Conservation (phyloP, 495 filamentous ascomycete species). For the Neurospora sp. region DNA sequence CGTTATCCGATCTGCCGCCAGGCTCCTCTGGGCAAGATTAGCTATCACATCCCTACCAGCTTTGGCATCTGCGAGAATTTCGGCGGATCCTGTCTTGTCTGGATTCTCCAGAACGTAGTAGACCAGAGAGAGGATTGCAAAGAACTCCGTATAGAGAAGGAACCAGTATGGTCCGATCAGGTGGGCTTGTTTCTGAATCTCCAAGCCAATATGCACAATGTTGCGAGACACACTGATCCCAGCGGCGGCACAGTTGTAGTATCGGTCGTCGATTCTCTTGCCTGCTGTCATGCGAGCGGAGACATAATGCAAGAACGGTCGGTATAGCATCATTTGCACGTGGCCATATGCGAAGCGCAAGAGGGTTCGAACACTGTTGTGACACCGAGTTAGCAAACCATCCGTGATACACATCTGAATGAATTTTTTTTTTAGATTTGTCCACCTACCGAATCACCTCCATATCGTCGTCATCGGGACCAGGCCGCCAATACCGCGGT, state of each 20-base stretch:
- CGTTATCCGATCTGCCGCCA: conserved; percentile 81
- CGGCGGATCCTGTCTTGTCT: conserved; percentile 60
- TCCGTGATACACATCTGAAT: neutral
- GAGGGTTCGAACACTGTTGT: conserved; percentile 66
- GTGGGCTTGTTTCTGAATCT: conserved; percentile 76
- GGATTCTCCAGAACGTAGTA: conserved; percentile 90
- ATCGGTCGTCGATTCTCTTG: conserved; percentile 69
- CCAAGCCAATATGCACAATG: conserved; percentile 81
- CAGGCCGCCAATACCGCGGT: conserved; percentile 63
- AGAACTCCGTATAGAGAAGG: conserved; percentile 91
- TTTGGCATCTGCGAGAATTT: conserved; percentile 72
- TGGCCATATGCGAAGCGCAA: conserved; percentile 82
- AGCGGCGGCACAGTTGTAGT: conserved; percentile 86
- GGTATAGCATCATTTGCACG: conserved; percentile 89
- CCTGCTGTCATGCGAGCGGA: conserved; percentile 55
- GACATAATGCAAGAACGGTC: conserved; percentile 92
- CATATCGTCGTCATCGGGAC: conserved; percentile 54
- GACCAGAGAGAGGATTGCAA: conserved; percentile 78
- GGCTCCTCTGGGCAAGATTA: conserved; percentile 66
- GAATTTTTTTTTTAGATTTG: neutral
- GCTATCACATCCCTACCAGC: conserved; percentile 75
- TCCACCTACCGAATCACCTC: conserved; percentile 62
- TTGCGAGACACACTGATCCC: conserved; percentile 88
- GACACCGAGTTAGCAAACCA: neutral
- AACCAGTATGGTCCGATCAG: conserved; percentile 95